phyloP scores from a whole-genome alignment of 352 stramenopile species.

The Saprolegnia diclina region DNA sequence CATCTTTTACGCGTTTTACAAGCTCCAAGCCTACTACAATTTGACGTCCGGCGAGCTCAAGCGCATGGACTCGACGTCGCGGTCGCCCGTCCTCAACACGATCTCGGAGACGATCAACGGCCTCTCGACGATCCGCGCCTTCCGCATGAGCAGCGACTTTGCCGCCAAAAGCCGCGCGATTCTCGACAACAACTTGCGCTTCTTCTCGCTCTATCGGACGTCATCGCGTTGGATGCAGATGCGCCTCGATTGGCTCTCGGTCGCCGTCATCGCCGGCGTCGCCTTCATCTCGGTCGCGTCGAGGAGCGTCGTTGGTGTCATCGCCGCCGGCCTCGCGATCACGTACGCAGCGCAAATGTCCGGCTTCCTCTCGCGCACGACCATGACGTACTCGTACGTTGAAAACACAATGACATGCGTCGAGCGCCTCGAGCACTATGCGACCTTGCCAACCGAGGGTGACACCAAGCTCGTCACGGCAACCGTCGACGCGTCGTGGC shows the following conservation, averaged over 20 bases:
- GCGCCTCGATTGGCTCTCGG: conserved; percentile 80
- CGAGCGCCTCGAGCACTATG: conserved; percentile 68
- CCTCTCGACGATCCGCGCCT: conserved; percentile 61
- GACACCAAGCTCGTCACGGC: not conserved
- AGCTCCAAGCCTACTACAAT: conserved; percentile 59
- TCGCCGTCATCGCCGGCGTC: conserved; percentile 86
- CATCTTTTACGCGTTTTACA: conserved; percentile 55
- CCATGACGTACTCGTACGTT: conserved; percentile 31
- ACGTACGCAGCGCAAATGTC: conserved; percentile 92
- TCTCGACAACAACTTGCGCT: conserved; percentile 64
- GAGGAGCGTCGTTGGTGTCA: conserved; percentile 47
- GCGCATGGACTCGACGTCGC: conserved; percentile 52
- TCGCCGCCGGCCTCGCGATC: conserved; percentile 87
- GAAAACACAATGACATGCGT: conserved; percentile 94
- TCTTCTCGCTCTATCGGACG: conserved; percentile 89
- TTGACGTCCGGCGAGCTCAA: conserved; percentile 62
- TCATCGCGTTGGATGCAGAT: conserved; percentile 96
- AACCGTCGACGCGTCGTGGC: conserved; percentile 34
- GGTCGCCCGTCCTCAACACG: conserved; percentile 88
- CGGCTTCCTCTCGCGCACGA: conserved; percentile 80
- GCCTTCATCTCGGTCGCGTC: conserved; percentile 83
- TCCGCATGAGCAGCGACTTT: conserved; percentile 46
- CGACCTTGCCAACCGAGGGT: conserved; percentile 41
- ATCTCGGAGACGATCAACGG: conserved; percentile 87
- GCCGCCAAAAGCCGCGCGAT: conserved; percentile 32